phyloP scores from a whole-genome alignment of 352 stramenopile species.

The Pythium utonaiense region DNA sequence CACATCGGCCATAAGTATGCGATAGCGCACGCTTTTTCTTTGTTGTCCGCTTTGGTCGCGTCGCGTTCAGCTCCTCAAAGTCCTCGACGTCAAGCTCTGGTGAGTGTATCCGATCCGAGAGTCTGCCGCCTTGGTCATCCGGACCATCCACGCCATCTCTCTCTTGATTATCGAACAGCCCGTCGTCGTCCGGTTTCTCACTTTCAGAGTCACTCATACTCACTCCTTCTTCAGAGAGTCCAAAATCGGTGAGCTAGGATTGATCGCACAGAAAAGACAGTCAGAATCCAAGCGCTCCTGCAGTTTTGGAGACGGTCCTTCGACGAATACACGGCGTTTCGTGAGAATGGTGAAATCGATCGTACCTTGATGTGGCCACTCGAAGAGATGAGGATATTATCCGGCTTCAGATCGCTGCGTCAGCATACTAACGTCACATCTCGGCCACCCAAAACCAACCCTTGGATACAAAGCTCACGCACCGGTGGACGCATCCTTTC shows the following conservation, averaged over 20 bases:
- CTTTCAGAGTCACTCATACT: conserved; percentile 40
- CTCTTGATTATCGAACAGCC: conserved; percentile 19
- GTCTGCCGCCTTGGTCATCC: not conserved
- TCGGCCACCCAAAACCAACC: not conserved
- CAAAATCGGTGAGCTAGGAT: conserved; percentile 80
- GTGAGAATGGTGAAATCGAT: not conserved
- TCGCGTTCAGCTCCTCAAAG: conserved; percentile 13
- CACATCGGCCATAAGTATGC: conserved; percentile 71
- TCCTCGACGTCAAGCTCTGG: conserved; percentile 22
- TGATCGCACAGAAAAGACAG: not conserved
- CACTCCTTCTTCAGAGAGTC: conserved; percentile 78
- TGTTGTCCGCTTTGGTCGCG: conserved; percentile 20
- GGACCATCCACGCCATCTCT: conserved; percentile 3
- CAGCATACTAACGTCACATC: not conserved
- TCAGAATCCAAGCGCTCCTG: not conserved
- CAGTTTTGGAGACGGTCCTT: not conserved
- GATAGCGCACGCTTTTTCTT: conserved; percentile 40
- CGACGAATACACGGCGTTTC: not conserved
- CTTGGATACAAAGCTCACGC: not conserved
- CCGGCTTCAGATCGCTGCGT: conserved; percentile 82
- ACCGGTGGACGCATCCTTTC: conserved; percentile 85
- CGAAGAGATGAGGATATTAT: conserved; percentile 89
- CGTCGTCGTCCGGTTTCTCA: conserved; percentile 15
- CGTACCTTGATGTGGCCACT: conserved; percentile 84
- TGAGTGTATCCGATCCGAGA: conserved; percentile 6